phyloP scores from a whole-genome alignment of 1,284 basidiomycete species.

The Ceratobasidium sp. region DNA sequence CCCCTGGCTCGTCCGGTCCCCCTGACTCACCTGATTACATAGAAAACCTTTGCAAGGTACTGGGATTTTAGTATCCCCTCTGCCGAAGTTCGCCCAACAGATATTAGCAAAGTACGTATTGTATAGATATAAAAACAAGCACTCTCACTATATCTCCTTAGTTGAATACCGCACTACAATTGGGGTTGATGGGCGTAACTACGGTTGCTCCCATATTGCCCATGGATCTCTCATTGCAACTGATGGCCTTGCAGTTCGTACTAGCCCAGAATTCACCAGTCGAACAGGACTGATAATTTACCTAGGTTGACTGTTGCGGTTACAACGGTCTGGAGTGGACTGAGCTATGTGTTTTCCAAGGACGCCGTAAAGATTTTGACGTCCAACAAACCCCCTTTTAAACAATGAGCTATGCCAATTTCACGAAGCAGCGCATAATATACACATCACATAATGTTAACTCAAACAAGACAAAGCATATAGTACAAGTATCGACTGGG shows the following conservation, averaged over 20 bases:
- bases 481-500: slow-evolving; percentile 23
- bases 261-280: not conserved
- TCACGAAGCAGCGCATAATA: slow-evolving; percentile 32
- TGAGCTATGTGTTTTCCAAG: slow-evolving; percentile 84
- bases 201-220: slow-evolving; percentile 85
- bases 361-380: slow-evolving; percentile 66
- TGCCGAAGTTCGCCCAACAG: slow-evolving; percentile 89
- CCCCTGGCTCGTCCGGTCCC: not conserved
- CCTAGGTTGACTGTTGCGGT: slow-evolving; percentile 81
- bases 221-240: slow-evolving; percentile 61
- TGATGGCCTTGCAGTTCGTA: slow-evolving; percentile 71
- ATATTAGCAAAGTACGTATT: slow-evolving; percentile 79
- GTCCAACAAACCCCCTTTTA: slow-evolving; percentile 16
- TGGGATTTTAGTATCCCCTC: slow-evolving; percentile 96
- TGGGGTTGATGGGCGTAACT: slow-evolving; percentile 86
- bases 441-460: slow-evolving; percentile 33
- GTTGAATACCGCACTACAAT: slow-evolving; percentile 93
- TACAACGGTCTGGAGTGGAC: slow-evolving; percentile 91
- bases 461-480: slow-evolving; percentile 27
- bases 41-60: slow-evolving; percentile 93
- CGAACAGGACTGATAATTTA: not conserved
- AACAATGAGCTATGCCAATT: slow-evolving; percentile 14
- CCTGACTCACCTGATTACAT: slow-evolving; percentile 13
- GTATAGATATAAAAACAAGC: too few species aligned
- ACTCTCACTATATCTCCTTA: slow-evolving; percentile 56